Evolutionary conservation across 2,329 filamentous ascomycete species (phyloP).

Genomic region (Fusarium clavum): DNA sequence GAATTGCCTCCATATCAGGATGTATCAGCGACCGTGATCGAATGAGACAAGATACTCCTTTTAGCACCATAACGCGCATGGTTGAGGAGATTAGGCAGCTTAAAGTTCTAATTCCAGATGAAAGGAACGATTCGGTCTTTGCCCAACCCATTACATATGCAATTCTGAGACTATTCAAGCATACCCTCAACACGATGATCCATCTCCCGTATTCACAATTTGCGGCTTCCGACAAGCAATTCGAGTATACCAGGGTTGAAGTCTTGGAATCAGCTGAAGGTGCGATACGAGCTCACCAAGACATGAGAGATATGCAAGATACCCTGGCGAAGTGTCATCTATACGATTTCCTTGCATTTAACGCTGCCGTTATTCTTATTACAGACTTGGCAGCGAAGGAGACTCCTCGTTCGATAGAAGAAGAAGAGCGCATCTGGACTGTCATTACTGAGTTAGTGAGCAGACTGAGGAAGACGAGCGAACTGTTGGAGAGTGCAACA

Average conservation of each 20-base stretch:
- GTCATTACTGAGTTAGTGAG: background rate
- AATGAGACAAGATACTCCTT: background rate
- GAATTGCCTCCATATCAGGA: slow-evolving; percentile 16
- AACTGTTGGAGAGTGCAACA: slow-evolving; percentile 3
- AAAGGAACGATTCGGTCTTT: slow-evolving; percentile 18
- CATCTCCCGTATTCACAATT: slow-evolving; percentile 61
- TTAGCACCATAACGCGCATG: slow-evolving; percentile 1
- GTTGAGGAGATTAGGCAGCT: slow-evolving; percentile 53
- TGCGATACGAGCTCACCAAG: slow-evolving; percentile 52
- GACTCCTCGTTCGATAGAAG: background rate
- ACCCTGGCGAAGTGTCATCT: slow-evolving; percentile 53
- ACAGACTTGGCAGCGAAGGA: slow-evolving; percentile 52
- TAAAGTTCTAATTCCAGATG: slow-evolving; percentile 45
- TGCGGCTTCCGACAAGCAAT: slow-evolving; percentile 49
- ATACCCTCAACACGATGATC: slow-evolving; percentile 53
- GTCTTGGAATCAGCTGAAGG: slow-evolving; percentile 57
- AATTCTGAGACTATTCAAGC: slow-evolving; percentile 54
- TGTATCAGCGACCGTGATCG: slow-evolving; percentile 21
- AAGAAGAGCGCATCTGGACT: slow-evolving; percentile 11
- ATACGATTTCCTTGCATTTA: slow-evolving; percentile 61
- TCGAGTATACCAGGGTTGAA: slow-evolving; percentile 51
- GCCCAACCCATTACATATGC: slow-evolving; percentile 39
- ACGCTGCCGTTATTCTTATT: slow-evolving; percentile 56
- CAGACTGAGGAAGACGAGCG: slow-evolving; percentile 1
- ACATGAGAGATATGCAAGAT: slow-evolving; percentile 42